Conservation (phyloP, 1,284 basidiomycete species). For the Coniferiporia sulphurascens region DNA sequence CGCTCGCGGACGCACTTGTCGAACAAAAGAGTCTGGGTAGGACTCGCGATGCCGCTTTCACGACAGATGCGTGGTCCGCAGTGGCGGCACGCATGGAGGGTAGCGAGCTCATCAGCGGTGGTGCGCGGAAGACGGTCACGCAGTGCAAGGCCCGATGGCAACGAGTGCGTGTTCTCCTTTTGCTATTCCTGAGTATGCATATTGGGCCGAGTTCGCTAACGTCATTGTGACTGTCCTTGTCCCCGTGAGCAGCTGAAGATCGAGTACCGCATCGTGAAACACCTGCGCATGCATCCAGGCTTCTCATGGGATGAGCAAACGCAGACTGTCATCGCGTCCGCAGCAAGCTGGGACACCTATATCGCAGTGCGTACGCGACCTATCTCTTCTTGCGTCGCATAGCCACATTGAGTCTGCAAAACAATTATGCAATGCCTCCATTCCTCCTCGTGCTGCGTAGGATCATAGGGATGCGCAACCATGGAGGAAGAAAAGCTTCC, state of each 20-base stretch:
- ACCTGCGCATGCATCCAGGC: constrained; percentile 10
- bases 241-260: constrained; percentile 9
- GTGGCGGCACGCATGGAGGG: constrained; percentile 7
- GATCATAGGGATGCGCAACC: constrained; percentile 14
- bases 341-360: constrained; percentile 12
- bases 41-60: constrained; percentile 4
- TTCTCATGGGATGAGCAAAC: constrained; percentile 14
- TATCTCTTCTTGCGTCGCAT: background rate
- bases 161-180: constrained; percentile 4
- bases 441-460: background rate
- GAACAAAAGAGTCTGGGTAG: constrained; percentile 2
- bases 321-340: background rate
- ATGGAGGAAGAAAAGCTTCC: constrained; percentile 13
- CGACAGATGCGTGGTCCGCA: constrained; percentile 12
- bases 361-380: constrained; percentile 1
- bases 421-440: too few relatives aligned
- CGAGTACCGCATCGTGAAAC: constrained; percentile 14
- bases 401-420: too few relatives aligned
- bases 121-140: constrained; percentile 10
- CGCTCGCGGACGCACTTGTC: constrained; percentile 11
- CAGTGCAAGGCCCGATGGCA: constrained; percentile 19
- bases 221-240: background rate
- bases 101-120: constrained; percentile 8
- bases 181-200: too few relatives aligned
- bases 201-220: background rate